A percentile compares a stretch with the other conserved stretches of the same genome.
These are phyloP conservation scores for Sporothrix brasiliensis DNA, from an alignment of 2,329 filamentous ascomycete species.

Conservation along the genomic window DNA sequence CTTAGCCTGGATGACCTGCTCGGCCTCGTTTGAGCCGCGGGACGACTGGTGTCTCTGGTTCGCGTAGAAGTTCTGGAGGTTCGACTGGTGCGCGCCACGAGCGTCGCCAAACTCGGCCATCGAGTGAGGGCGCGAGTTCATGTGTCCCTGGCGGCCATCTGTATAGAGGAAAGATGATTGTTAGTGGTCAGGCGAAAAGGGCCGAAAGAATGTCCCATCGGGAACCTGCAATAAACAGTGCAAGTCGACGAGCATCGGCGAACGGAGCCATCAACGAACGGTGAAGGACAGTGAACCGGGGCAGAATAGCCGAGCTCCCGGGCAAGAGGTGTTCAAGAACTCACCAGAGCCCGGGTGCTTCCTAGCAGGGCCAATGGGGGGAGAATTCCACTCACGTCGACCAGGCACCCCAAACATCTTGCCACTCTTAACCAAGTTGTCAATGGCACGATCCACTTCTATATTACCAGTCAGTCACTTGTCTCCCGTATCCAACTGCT, in stretches of 20 bases:
- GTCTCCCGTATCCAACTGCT: neutral
- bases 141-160: slow-evolving; percentile 72
- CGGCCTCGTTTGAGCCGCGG: slow-evolving; percentile 83
- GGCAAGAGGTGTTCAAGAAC: slow-evolving; percentile 40
- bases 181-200: slow-evolving; percentile 18
- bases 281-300: neutral
- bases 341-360: slow-evolving; percentile 63
- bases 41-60: slow-evolving; percentile 87
- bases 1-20: slow-evolving; percentile 99
- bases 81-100: slow-evolving; percentile 70
- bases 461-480: slow-evolving; percentile 25
- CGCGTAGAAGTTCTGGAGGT: slow-evolving; percentile 92
- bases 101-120: slow-evolving; percentile 79
- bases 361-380: slow-evolving; percentile 57
- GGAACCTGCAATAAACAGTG: neutral
- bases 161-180: slow-evolving; percentile 35
- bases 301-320: slow-evolving; percentile 37
- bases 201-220: neutral
- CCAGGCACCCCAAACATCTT: slow-evolving; percentile 75
- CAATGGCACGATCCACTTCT: slow-evolving; percentile 96
- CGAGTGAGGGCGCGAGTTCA: slow-evolving; percentile 75
- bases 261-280: neutral
- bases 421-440: slow-evolving; percentile 94
- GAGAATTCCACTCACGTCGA: slow-evolving; percentile 80
- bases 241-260: slow-evolving; percentile 19